Base-by-base conservation (phyloP, 148 eudicot genomes). In the Drosera capensis region DNA sequence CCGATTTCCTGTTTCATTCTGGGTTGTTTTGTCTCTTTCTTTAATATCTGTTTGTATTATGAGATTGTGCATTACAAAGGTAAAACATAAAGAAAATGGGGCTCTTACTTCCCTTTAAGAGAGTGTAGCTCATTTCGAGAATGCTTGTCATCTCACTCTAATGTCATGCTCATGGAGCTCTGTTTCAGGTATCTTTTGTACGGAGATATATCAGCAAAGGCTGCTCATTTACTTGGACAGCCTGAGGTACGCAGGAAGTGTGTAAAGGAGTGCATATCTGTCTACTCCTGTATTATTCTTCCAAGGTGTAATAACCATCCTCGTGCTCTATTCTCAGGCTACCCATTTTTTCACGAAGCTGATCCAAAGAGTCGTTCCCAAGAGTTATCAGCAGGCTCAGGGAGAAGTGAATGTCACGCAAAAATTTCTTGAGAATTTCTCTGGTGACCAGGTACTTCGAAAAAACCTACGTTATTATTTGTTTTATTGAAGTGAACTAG, bases 321-420 rank as follows among this genome's bases (percentile, higher is more conserved):
- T n/a, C 43, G 3, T 18, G 24, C 8, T 51, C 24, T 12, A 37
- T 17, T 48, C 48, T 18, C 68, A 92, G 99, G 77, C 81, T 45
- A 61, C 80, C 9, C 70, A 92, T 49, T 92, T 85, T 60, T 92
- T 92, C 54, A 56, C 82, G 12, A 92, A 59, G 74, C 59, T 92
- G 38, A 79, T 92, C 54, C 99, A 92, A 62, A 78, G 99, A 59
- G 99, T 92, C 45, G 59, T 82, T 48, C 99, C 99, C 25, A 92
- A 92, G 74, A 92, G 95, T 65, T 92, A 85, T 55, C 68, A 70
- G 40, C 99, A 92, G 58, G 99, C 99, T 61, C 39, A 51, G 60
- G 79, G 66, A 60, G 99, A 92, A 78, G 99, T 92, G 51, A 40
- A 25, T 47, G 95, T 92, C 24, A 92, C 99, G 4, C 71, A 57